Percentiles rank a stretch among this genome's conserved stretches.
Evolutionary conservation across 768 basidiomycete species (phyloP).

Genomic region (Bullera alba): DNA sequence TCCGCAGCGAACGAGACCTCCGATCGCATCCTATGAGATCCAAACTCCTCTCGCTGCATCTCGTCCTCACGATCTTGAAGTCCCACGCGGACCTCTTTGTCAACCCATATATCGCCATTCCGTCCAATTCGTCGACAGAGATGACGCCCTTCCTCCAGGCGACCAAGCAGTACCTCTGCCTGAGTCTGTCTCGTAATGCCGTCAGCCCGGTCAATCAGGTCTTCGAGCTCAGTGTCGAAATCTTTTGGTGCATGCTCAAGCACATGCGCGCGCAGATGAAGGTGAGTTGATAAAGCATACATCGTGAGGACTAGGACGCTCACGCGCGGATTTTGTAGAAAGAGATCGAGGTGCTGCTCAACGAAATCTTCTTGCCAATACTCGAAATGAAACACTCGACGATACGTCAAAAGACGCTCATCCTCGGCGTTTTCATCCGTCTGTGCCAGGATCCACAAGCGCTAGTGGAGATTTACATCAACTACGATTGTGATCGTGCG

Average conservation of each 20-base stretch:
- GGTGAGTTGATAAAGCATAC: constrained; percentile 49
- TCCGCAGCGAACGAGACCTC: constrained; percentile 79
- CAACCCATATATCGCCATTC: constrained; percentile 80
- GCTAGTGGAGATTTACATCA: constrained; percentile 94
- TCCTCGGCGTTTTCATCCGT: constrained; percentile 73
- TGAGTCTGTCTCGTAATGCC: constrained; percentile 87
- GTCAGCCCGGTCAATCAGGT: constrained; percentile 92
- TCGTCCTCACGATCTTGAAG: constrained; percentile 84
- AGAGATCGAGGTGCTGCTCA: constrained; percentile 97
- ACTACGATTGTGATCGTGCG: constrained; percentile 95
- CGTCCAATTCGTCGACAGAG: constrained; percentile 80
- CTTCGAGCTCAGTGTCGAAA: constrained; percentile 95
- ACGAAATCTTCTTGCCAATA: constrained; percentile 97
- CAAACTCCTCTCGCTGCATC: constrained; percentile 85
- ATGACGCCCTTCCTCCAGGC: constrained; percentile 86
- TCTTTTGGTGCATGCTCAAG: constrained; percentile 92
- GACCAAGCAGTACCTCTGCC: constrained; percentile 89
- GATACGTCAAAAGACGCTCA: constrained; percentile 85
- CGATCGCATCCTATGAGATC: constrained; percentile 97
- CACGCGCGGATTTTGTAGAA: constrained; percentile 55
- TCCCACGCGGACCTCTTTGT: constrained; percentile 85
- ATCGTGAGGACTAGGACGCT: neutral
- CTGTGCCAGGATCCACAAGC: constrained; percentile 95
- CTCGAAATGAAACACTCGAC: constrained; percentile 97
- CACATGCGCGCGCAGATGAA: constrained; percentile 94